phyloP scores from a whole-genome alignment of 352 stramenopile species.

The Phytophthora fragariaefolia region DNA sequence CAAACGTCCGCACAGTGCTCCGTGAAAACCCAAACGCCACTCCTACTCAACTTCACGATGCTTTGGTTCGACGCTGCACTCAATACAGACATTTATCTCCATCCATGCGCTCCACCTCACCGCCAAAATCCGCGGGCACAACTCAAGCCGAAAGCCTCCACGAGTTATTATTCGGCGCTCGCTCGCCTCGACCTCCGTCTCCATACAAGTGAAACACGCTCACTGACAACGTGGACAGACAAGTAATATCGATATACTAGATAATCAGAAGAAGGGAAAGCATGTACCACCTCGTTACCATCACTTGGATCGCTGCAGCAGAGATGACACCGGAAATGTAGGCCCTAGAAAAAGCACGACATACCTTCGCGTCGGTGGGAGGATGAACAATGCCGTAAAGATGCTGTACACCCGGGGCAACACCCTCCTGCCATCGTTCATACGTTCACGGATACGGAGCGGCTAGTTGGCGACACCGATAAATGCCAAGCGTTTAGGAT shows the following conservation, averaged over 20 bases:
- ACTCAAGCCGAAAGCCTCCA: slow-evolving; percentile 18
- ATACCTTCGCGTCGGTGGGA: slow-evolving; percentile 2
- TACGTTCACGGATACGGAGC: slow-evolving; percentile 6
- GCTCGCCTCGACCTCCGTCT: slow-evolving; percentile 9
- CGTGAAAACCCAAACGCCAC: slow-evolving; percentile 29
- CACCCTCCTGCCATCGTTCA: background rate
- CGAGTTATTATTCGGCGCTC: slow-evolving; percentile 23
- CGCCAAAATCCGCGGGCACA: background rate
- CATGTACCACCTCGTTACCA: too few species aligned
- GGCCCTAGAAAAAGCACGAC: too few species aligned
- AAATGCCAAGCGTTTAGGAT: background rate
- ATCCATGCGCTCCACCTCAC: background rate
- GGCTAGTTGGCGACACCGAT: background rate
- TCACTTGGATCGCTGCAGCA: too few species aligned
- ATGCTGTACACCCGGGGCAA: background rate
- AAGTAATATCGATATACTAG: too few species aligned
- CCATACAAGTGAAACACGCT: slow-evolving; percentile 6
- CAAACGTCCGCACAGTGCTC: slow-evolving; percentile 27
- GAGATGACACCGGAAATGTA: too few species aligned
- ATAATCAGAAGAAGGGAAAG: too few species aligned
- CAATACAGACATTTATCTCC: slow-evolving; percentile 17
- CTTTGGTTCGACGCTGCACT: slow-evolving; percentile 20
- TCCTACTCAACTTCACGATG: slow-evolving; percentile 20
- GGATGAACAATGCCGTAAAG: slow-evolving; percentile 3
- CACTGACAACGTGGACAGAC: too few species aligned